Percentiles rank a stretch among this genome's conserved stretches.
Conservation (phyloP, 1,139 yeast species). For the Sporopachydermia cereana region DNA sequence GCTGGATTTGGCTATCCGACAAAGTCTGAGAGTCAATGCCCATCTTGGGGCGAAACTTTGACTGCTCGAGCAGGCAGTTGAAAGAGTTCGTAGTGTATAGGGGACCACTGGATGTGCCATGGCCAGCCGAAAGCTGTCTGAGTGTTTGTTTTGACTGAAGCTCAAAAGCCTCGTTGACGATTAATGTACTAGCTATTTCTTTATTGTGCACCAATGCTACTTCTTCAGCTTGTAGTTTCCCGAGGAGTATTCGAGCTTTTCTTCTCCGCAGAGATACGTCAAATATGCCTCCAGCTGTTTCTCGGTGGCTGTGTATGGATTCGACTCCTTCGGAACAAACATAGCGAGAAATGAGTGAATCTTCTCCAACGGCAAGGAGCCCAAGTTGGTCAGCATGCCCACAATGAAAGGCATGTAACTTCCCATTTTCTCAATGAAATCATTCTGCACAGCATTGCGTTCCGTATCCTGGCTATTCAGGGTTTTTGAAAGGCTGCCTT, state of each 20-base stretch:
- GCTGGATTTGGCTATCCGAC: slow-evolving; percentile 31
- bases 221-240: slow-evolving; percentile 21
- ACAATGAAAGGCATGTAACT: slow-evolving; percentile 32
- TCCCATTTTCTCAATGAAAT: slow-evolving; percentile 27
- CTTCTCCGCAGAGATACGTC: slow-evolving; percentile 32
- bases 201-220: no score
- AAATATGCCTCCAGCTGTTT: slow-evolving; percentile 32
- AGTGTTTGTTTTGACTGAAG: no score
- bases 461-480: neutral
- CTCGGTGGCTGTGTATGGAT: slow-evolving; percentile 28
- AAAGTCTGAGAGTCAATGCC: slow-evolving; percentile 29
- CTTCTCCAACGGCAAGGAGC: slow-evolving; percentile 34
- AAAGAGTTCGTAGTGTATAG: no score
- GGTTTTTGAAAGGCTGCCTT: slow-evolving; percentile 24
- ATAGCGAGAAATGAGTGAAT: slow-evolving; percentile 43
- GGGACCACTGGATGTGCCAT: no score
- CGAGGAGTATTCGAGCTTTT: slow-evolving; percentile 22
- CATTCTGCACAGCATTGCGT: neutral
- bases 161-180: no score
- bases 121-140: no score
- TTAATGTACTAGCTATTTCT: neutral
- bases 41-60: slow-evolving; percentile 28
- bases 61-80: no score
- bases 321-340: slow-evolving; percentile 41
- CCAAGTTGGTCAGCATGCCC: slow-evolving; percentile 46